phyloP scores from a whole-genome alignment of 345 rosid species.

The Lepidium didymum region DNA sequence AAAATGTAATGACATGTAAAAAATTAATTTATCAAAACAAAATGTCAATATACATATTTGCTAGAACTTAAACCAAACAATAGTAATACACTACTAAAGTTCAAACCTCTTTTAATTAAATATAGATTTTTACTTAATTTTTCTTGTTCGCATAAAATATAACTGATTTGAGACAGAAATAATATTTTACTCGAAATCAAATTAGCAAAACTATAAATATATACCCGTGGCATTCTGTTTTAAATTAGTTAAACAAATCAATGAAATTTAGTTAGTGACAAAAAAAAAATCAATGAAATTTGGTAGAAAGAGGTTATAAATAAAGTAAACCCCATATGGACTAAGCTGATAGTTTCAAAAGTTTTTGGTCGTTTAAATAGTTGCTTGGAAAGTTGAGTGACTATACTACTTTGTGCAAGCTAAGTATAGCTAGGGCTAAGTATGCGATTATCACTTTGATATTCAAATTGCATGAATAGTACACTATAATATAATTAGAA shows the following conservation, averaged over 20 bases:
- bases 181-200: too few species aligned
- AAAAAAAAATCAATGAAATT: not conserved
- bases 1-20: too few species aligned
- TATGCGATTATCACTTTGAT: slow-evolving; percentile 4
- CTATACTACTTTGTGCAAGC: not conserved
- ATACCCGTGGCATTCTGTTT: not conserved
- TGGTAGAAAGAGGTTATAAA: not conserved
- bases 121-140: too few species aligned
- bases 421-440: not conserved
- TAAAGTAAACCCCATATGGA: not conserved
- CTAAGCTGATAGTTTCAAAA: not conserved
- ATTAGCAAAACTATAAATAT: not conserved
- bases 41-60: not conserved
- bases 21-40: too few species aligned
- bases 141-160: too few species aligned
- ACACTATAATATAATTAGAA: slow-evolving; percentile 5
- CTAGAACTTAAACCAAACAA: not conserved
- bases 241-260: not conserved
- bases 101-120: too few species aligned
- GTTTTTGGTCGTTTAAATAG: not conserved
- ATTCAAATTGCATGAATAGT: slow-evolving; percentile 18
- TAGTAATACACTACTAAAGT: too few species aligned
- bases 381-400: not conserved
- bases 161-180: too few species aligned
- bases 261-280: not conserved